Evolutionary conservation across 768 basidiomycete genomes (phyloP), one percentile per base, ranked within the genome.

Genomic region (Mycena olivaceomarginata): DNA sequence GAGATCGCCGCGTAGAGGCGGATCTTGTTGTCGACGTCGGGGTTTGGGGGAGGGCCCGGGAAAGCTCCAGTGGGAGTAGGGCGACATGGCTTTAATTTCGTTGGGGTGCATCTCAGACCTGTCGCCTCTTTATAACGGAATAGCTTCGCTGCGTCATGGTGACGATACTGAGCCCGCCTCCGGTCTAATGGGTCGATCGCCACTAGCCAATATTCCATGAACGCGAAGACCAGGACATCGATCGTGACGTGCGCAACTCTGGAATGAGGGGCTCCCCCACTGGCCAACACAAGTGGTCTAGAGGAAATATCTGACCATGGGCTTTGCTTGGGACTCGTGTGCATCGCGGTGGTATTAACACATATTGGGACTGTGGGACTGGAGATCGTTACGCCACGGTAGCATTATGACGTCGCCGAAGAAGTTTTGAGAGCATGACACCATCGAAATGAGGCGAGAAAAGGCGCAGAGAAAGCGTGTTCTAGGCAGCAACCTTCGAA

Each of bases 1-100:
- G 95, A 88, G 77, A 98, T 89, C 70, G 95, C 92, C 80, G 94
- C 96, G 82, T 94, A 97, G 65, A 98, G 86, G 68, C 92, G 92
- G 73, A 98, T 89, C 92, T 93, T 78, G 59, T 60, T 46, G 48
- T 78, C 77, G 53, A 78, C 62, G 46, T 70, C 68, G 59, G 71
- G 63, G 37, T 63, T 63, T 8, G 70, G 70, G 48, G 70, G 39
- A 22, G 70, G 39, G 69, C 69, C 69, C 25, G 60, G 60, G 60
- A 62, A 62, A 40, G 60, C 60, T 39, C 60, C 60, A 40, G 60
- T 62, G 60, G 60, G 37, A 25, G 60, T 62, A 18, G 60, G 60
- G 60, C 18, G 60, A 25, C 60, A 62, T 62, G 59, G 59, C 10
- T 59, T 37, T 59, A 56, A 56, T 56, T 56, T 56, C 57, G 57